Conservation (phyloP, 2,329 filamentous ascomycete species). For the Paracoccidioides brasiliensis region DNA sequence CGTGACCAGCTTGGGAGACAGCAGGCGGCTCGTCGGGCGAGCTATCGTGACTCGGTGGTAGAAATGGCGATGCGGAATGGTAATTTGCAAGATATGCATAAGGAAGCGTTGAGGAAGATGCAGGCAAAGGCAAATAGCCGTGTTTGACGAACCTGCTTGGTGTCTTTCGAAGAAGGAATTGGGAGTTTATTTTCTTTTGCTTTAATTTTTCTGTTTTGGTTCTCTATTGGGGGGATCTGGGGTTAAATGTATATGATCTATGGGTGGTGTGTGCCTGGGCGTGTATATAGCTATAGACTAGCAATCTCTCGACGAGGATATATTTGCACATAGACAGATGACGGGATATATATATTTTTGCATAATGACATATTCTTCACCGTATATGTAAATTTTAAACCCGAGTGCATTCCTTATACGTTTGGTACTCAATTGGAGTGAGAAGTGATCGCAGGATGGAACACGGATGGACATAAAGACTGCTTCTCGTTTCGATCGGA, state of each 20-base stretch:
- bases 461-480: too few relatives aligned
- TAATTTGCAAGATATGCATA: conserved; percentile 61
- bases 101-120: conserved; percentile 68
- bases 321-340: too few relatives aligned
- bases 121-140: conserved; percentile 45
- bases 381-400: too few relatives aligned
- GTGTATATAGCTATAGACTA: too few relatives aligned
- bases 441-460: too few relatives aligned
- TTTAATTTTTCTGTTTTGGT: background rate
- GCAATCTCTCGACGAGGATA: too few relatives aligned
- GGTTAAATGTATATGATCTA: background rate
- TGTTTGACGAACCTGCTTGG: conserved; percentile 9
- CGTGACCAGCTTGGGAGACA: conserved; percentile 49
- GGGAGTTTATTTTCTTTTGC: background rate
- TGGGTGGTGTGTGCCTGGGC: background rate
- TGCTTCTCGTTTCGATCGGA: too few relatives aligned
- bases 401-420: too few relatives aligned
- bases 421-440: too few relatives aligned
- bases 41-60: conserved; percentile 49
- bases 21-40: conserved; percentile 44
- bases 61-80: conserved; percentile 65
- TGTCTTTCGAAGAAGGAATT: background rate
- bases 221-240: too few relatives aligned
- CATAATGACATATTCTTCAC: too few relatives aligned
- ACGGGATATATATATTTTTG: too few relatives aligned